Percentiles rank a stretch among this genome's conserved stretches.
These are phyloP conservation scores for Diplodia scrobiculata DNA, from an alignment of 2,329 filamentous ascomycete genomes.

Conservation along the genomic window DNA sequence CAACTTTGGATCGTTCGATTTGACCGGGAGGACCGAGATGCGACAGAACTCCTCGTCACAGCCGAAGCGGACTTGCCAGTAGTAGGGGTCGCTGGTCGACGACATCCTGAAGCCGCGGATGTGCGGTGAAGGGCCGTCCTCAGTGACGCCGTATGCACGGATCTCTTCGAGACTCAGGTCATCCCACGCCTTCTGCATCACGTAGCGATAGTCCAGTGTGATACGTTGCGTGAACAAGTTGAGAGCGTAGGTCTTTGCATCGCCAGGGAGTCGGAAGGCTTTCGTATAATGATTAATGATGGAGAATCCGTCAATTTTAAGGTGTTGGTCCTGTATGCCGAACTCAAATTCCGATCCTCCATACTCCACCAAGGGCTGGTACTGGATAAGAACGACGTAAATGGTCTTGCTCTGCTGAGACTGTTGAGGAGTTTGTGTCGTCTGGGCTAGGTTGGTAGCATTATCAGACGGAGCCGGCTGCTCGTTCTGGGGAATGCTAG, in stretches of 20 bases:
- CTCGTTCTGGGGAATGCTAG: background rate
- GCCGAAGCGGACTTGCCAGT: background rate
- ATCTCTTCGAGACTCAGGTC: constrained; percentile 7
- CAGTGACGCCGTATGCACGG: background rate
- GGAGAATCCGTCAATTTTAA: background rate
- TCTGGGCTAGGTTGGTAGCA: background rate
- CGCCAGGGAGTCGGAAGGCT: background rate
- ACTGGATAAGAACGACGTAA: background rate
- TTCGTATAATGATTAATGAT: background rate
- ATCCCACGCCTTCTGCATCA: constrained; percentile 3
- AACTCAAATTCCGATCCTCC: constrained; percentile 9
- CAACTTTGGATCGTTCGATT: background rate
- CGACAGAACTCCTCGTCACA: constrained; percentile 19
- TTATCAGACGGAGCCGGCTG: background rate
- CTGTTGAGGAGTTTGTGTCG: background rate
- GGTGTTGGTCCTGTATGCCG: background rate
- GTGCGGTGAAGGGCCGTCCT: background rate
- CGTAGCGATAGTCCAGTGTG: constrained; percentile 6
- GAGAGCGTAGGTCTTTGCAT: constrained; percentile 1
- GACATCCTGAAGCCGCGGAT: background rate
- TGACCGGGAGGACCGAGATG: background rate
- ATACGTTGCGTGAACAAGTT: constrained; percentile 4
- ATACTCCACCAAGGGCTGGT: background rate
- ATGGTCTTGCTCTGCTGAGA: background rate
- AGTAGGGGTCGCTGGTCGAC: background rate